A percentile compares a stretch with the other conserved stretches of the same genome.
Conservation (phyloP, 805 yeast species). For the Diddensiella transvaalensis region DNA sequence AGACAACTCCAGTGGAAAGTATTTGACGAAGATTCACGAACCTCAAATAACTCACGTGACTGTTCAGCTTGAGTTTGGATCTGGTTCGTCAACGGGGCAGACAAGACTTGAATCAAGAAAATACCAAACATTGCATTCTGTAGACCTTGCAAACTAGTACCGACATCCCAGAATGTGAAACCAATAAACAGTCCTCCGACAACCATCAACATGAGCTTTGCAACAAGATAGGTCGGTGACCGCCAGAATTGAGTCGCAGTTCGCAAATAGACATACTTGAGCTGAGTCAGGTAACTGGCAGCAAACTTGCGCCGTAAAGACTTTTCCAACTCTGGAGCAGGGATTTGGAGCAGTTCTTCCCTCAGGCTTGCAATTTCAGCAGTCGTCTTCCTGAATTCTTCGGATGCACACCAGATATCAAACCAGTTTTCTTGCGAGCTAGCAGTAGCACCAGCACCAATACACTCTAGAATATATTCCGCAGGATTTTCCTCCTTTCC, state of each 20-base stretch:
- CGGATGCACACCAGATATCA: constrained; percentile 55
- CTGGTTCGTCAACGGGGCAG: constrained; percentile 60
- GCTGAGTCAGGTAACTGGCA: constrained; percentile 46
- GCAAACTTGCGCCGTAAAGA: constrained; percentile 37
- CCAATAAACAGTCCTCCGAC: constrained; percentile 64
- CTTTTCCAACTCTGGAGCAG: constrained; percentile 26
- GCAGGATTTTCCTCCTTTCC: constrained; percentile 63
- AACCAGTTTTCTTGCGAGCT: constrained; percentile 55
- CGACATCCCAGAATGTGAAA: constrained; percentile 62
- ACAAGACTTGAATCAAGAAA: constrained; percentile 54
- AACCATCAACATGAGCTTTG: constrained; percentile 52
- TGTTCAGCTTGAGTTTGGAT: constrained; percentile 56
- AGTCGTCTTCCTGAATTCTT: constrained; percentile 37
- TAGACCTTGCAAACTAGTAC: constrained; percentile 49
- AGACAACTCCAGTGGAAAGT: constrained; percentile 70
- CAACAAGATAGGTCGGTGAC: constrained; percentile 56
- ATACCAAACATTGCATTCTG: constrained; percentile 58
- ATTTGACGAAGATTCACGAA: constrained; percentile 65
- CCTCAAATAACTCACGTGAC: constrained; percentile 63
- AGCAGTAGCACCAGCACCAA: constrained; percentile 82
- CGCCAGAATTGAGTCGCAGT: constrained; percentile 51
- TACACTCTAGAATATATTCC: constrained; percentile 67
- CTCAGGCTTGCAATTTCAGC: constrained; percentile 36
- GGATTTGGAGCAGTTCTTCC: constrained; percentile 29
- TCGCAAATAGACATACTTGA: constrained; percentile 40